Base-by-base conservation (phyloP, 768 basidiomycete genomes). In the Lyophyllum decastes region DNA sequence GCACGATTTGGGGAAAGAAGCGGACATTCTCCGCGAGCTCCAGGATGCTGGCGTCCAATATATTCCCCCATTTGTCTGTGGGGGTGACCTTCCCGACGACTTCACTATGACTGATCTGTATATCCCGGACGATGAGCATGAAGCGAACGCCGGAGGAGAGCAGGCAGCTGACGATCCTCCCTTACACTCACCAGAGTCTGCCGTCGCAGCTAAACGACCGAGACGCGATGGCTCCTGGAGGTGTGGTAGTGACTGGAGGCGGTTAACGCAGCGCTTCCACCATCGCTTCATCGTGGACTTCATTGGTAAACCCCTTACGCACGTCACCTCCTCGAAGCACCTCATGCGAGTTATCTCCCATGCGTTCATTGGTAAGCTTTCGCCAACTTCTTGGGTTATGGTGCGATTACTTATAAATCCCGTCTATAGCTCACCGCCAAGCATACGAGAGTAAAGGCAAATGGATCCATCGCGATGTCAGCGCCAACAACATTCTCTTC, bases 61-160 rank as follows among this genome's bases (percentile, higher is more conserved):
- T 26, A 58, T 76, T 24, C 70, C 73, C 0, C 44, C 35, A 17
- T 49, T 71, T 22, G 38, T 68, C 9, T 66, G 64, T 33, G 75
- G 70, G 1, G 69, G 65, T 26, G 74, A 77, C 52, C 41, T 76
- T 26, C n/a, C 11, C 43, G 57, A n/a, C 12, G 64, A 66, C 10
- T 26, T 19, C 2, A 70, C 70, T 1, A 10, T 22, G 11, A 66
- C 66, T 2, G 49, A 65, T 10, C 58, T 52, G 2, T 55, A 50
- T 17, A 35, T 34, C 9, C 34, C 49, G 1, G 17, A 24, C 2
- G 25, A 44, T 14, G 12, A 27, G 21, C 21, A 2, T 44, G n/a
- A 33, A 22, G 50, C 33, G 21, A 17, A 10, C 5, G 16, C 14
- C 9, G 8, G 46, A 16, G 9, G 27, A 46, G 30, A 34, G 30